A percentile compares a stretch with the other conserved stretches of the same genome.
These are phyloP conservation scores for Bassia scoparia DNA, from an alignment of 148 eudicot species.

Conservation along the genomic window DNA sequence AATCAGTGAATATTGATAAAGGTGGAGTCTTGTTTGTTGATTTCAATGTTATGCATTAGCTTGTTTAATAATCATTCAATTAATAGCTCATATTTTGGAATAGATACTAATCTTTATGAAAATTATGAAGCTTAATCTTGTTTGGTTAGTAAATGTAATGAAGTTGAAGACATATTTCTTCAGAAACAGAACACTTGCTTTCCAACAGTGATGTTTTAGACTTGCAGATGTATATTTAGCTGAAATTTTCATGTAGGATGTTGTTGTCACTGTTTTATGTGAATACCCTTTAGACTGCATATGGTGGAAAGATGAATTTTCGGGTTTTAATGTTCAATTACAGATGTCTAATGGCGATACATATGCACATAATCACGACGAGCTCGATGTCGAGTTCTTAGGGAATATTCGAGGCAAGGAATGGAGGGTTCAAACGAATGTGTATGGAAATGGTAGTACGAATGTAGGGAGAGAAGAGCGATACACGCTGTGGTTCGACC, in stretches of 20 bases:
- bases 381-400: slow-evolving; percentile 83
- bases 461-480: slow-evolving; percentile 81
- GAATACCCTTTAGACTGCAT: background rate
- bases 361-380: slow-evolving; percentile 78
- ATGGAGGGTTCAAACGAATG: slow-evolving; percentile 90
- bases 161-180: too few relatives aligned
- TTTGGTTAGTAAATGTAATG: too few relatives aligned
- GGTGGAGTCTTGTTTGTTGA: background rate
- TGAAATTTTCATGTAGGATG: background rate
- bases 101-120: background rate
- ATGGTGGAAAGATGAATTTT: background rate
- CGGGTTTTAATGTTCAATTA: slow-evolving; percentile 2
- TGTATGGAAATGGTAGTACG: slow-evolving; percentile 93
- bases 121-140: background rate
- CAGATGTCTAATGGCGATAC: slow-evolving; percentile 95
- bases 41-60: background rate
- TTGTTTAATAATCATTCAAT: background rate
- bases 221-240: too few relatives aligned
- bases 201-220: background rate
- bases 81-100: background rate
- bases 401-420: slow-evolving; percentile 87
- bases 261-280: background rate
- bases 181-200: background rate
- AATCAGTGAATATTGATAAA: background rate
- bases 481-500: slow-evolving; percentile 89